These are phyloP conservation scores for Fusarium bulbicola DNA, from an alignment of 2,329 filamentous ascomycete genomes.

Conservation along the genomic window DNA sequence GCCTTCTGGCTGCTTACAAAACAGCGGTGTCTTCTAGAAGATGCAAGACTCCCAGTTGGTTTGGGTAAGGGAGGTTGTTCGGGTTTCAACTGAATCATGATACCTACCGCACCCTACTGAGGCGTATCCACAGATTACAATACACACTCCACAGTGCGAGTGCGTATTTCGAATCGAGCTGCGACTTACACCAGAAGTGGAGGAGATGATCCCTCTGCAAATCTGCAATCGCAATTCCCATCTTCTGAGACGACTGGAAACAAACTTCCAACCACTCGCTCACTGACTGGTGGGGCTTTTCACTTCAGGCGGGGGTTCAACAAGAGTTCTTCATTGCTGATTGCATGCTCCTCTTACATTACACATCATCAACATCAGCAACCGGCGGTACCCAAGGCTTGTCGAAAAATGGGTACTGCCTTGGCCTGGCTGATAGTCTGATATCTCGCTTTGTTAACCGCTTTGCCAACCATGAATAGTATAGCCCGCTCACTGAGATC, in stretches of 20 bases:
- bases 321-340: conserved; percentile 22
- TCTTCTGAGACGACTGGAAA: conserved; percentile 7
- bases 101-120: conserved; percentile 25
- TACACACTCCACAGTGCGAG: conserved; percentile 31
- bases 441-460: not conserved
- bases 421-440: not conserved
- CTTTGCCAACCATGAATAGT: not conserved
- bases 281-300: not conserved
- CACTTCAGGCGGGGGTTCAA: conserved; percentile 18
- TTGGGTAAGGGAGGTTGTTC: not conserved
- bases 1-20: conserved; percentile 8
- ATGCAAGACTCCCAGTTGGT: conserved; percentile 1
- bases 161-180: not conserved
- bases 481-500: not conserved
- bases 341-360: conserved; percentile 16
- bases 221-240: conserved; percentile 9
- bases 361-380: conserved; percentile 5
- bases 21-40: conserved; percentile 33
- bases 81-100: conserved; percentile 29
- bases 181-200: conserved; percentile 5
- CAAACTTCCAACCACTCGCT: conserved; percentile 8
- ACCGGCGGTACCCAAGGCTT: conserved; percentile 13
- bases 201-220: conserved; percentile 14
- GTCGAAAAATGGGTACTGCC: not conserved
- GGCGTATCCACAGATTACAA: conserved; percentile 24